These are phyloP conservation scores for Stagonosporopsis rhizophila DNA, from an alignment of 2,329 filamentous ascomycete species.

Conservation along the genomic window DNA sequence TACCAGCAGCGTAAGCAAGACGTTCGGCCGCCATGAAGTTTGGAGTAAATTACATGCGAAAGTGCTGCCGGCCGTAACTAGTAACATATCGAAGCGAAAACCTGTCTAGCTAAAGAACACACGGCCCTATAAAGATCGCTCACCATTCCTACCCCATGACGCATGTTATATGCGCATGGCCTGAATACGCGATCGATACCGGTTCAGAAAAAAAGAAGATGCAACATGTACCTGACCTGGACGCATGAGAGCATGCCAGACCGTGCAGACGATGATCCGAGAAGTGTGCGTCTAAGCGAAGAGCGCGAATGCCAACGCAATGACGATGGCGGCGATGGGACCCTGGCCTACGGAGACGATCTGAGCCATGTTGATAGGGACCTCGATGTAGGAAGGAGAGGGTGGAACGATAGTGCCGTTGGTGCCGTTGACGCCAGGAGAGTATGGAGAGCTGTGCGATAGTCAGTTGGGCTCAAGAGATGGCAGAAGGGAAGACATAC, in stretches of 20 bases:
- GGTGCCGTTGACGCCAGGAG: constrained; percentile 32
- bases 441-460: constrained; percentile 23
- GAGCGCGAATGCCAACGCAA: constrained; percentile 37
- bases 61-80: constrained; percentile 34
- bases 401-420: constrained; percentile 36
- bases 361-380: constrained; percentile 35
- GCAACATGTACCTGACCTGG: constrained; percentile 26
- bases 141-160: constrained; percentile 22
- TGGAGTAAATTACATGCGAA: constrained; percentile 37
- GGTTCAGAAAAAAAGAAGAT: constrained; percentile 25
- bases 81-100: constrained; percentile 41
- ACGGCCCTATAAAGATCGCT: constrained; percentile 29
- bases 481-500: constrained; percentile 21
- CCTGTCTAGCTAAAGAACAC: constrained; percentile 35
- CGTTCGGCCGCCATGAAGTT: constrained; percentile 25
- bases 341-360: constrained; percentile 31
- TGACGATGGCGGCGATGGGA: constrained; percentile 35
- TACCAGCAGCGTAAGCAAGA: not conserved
- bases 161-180: constrained; percentile 31
- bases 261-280: not conserved
- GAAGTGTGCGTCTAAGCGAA: constrained; percentile 27
- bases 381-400: constrained; percentile 33
- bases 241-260: constrained; percentile 22
- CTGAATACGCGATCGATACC: constrained; percentile 24
- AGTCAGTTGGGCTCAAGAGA: constrained; percentile 4